Evolutionary conservation across 352 stramenopile species (phyloP), one percentile per base, ranked within the genome.

Genomic region (Globisporangium ultimum): DNA sequence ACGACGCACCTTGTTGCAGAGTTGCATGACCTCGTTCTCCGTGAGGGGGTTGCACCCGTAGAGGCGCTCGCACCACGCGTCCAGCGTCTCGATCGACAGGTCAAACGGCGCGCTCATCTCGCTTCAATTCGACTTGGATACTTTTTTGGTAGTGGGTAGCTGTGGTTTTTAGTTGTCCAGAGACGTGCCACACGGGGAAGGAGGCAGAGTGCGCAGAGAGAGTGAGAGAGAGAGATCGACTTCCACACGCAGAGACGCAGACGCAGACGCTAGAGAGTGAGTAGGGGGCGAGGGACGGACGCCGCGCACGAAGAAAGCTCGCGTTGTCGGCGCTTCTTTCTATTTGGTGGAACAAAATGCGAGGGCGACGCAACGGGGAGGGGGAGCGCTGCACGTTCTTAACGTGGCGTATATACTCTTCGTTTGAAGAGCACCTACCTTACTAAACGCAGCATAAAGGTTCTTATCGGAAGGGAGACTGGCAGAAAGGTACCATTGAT

Each of bases 61-160:
- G 21, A 99, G 77, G 70, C 98, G 96, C 48, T 96, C 84, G 64
- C 98, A 94, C 93, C 96, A 99, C 40, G 82, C 73, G 67, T 99
- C 97, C 18, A 99, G 72, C 64, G 84, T 93, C 24, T 87, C 81
- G 66, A 94, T 84, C 43, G 83, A 89, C 63, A 94, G 66, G 18
- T 92, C 83, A 64, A 86, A 88, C 14, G 76, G 64, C 59, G 76
- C 74, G 66, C 78, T 89, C 63, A 76, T 87, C n/a, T 14, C 48
- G n/a, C 17, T 32, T 20, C 15, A 54, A 6, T 12, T n/a, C 2
- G 8, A 34, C 15, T 51, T 51, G 15, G 41, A 43, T 57, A 47
- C 48, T 52, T 52, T 51, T 45, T 50, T 32, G 38, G 7, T 9
- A 8, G 3, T 36, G 20, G 38, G 7, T 9, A 8, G 3, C 17